A percentile compares a stretch with the other conserved stretches of the same genome.
phyloP scores from a whole-genome alignment of 305 asterid species.

The Plantago lanceolata region DNA sequence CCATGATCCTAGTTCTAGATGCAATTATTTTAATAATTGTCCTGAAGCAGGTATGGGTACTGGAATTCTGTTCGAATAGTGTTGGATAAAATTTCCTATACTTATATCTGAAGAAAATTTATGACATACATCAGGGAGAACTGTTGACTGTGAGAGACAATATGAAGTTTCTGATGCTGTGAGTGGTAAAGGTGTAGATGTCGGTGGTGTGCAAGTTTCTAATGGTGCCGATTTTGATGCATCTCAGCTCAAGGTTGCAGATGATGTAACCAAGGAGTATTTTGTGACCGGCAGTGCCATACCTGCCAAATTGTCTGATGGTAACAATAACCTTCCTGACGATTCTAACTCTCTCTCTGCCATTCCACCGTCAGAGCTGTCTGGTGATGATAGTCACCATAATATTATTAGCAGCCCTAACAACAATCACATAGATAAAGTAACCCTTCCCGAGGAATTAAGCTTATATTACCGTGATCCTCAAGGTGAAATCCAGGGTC shows the following conservation, averaged over 20 bases:
- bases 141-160: constrained; percentile 33
- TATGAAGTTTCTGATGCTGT: constrained; percentile 37
- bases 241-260: constrained; percentile 30
- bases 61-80: constrained; percentile 22
- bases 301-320: constrained; percentile 35
- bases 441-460: constrained; percentile 67
- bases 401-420: constrained; percentile 35
- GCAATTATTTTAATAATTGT: constrained; percentile 30
- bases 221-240: constrained; percentile 44
- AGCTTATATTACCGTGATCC: constrained; percentile 90
- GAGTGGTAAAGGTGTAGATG: constrained; percentile 27
- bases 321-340: constrained; percentile 36
- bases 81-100: constrained; percentile 8
- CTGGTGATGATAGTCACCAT: constrained; percentile 46
- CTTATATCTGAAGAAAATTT: constrained; percentile 18
- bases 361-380: constrained; percentile 42
- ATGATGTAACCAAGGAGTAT: constrained; percentile 33
- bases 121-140: constrained; percentile 32
- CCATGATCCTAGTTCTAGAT: constrained; percentile 30
- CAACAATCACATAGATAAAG: constrained; percentile 47
- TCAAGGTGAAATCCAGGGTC: constrained; percentile 97
- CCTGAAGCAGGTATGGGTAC: constrained; percentile 34
- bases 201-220: constrained; percentile 29
- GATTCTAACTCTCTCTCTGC: constrained; percentile 40
- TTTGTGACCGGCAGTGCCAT: constrained; percentile 33